Evolutionary conservation across 1,284 basidiomycete genomes (phyloP), one percentile per base, ranked within the genome.

Genomic region (Trametes pubescens): DNA sequence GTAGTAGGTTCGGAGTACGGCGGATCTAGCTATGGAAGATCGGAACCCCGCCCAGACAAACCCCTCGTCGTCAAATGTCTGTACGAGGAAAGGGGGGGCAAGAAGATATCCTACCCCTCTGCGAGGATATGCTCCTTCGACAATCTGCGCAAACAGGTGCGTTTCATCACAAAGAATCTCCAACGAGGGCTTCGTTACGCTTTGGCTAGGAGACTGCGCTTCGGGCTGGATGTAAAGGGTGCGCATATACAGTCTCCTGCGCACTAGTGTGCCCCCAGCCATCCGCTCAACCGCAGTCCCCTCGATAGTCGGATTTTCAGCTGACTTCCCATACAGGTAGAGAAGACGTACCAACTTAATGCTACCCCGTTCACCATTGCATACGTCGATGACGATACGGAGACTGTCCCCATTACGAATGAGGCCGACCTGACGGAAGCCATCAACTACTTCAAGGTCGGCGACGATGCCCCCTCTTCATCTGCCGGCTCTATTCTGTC

Each of bases 311-410:
- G 8, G 29, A 1, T 7, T 1, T 85, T 85, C 2, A 78, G 85
- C 8, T 96, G 91, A 73, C 82, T 80, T 5, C 13, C 18, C 21
- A n/a, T 8, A 21, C 54, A 68, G 67, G 62, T 68, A 51, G 67
- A 68, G 51, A 62, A 57, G n/a, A 59, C 57, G 1, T 68, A 64
- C 22, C 59, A 57, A 0, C 51, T 68, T 2, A 37, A 64, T 8
- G 46, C 53, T 32, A 68, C 64, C 8, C 51, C 57, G 4, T 68
- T 68, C 21, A 38, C 48, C 40, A 89, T 97, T 64, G 82, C 87
- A 9, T 96, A 95, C 76, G 91, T 87, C 68, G 95, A 96, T 75
- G 94, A 97, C 73, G 93, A 96, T 62, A 88, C 90, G 63, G 93
- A 95, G 71, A 82, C 85, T 57, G 87, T 82, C 52, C 80, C 83